Percentiles rank a stretch among this genome's conserved stretches.
Evolutionary conservation across 441 rosid genomes (phyloP).

Genomic region (Populus hybrid): DNA sequence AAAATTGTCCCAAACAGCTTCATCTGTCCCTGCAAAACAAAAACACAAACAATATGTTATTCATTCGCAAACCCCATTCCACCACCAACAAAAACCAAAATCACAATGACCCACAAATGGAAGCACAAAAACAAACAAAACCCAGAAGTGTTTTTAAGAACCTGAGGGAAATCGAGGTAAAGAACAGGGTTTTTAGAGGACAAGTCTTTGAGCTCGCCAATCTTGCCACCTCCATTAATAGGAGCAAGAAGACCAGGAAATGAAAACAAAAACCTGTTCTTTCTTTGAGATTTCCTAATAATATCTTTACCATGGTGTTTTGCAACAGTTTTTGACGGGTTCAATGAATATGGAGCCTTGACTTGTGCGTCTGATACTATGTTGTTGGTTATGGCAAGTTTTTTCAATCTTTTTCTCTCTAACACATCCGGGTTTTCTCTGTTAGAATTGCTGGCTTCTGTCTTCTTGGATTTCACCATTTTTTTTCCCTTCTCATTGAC

Average conservation of each 20-base stretch:
- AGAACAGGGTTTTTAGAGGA: constrained; percentile 83
- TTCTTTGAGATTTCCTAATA: constrained; percentile 74
- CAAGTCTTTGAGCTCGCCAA: constrained; percentile 80
- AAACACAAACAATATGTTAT: background rate
- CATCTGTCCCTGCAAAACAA: constrained; percentile 64
- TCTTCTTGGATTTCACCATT: background rate
- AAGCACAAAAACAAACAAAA: background rate
- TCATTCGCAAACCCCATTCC: background rate
- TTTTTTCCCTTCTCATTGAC: background rate
- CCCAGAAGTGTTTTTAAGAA: background rate
- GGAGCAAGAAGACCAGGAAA: constrained; percentile 91
- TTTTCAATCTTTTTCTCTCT: background rate
- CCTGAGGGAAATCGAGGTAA: constrained; percentile 88
- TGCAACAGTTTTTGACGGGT: constrained; percentile 54
- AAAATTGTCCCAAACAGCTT: constrained; percentile 84
- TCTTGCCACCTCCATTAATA: constrained; percentile 55
- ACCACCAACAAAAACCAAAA: background rate
- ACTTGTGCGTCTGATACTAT: background rate
- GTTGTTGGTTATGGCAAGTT: background rate
- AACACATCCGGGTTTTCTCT: background rate
- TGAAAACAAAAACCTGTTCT: constrained; percentile 81
- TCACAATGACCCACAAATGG: background rate
- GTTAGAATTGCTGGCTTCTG: background rate
- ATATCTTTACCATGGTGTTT: constrained; percentile 87
- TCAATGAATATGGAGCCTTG: background rate